Percentiles rank a stretch among this genome's conserved stretches.
phyloP scores from a whole-genome alignment of 1,284 basidiomycete genomes.

The Moesziomyces globuligerus region DNA sequence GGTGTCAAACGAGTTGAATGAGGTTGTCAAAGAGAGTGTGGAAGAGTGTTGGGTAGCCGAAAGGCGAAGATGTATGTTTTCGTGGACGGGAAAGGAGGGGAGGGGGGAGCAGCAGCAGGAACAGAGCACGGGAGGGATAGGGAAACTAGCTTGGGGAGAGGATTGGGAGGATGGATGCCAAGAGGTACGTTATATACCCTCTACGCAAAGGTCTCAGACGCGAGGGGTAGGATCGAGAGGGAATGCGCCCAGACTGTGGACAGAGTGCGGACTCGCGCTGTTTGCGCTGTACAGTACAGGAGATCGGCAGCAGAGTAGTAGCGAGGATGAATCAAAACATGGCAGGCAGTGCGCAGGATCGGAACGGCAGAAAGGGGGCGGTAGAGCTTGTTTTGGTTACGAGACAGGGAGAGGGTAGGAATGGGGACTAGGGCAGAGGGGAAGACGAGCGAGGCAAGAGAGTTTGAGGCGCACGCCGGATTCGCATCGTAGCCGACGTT shows the following conservation, averaged over 20 bases:
- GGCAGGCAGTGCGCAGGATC: slow-evolving; percentile 9
- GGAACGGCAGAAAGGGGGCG: neutral
- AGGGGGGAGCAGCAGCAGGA: slow-evolving; percentile 39
- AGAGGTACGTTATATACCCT: slow-evolving; percentile 28
- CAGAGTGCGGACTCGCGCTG: no score
- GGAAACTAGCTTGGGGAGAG: slow-evolving; percentile 43
- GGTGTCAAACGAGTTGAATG: slow-evolving; percentile 11
- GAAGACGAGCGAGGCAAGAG: neutral
- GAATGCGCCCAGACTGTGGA: neutral
- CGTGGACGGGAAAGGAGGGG: slow-evolving; percentile 14
- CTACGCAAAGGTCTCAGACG: slow-evolving; percentile 3
- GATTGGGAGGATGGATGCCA: slow-evolving; percentile 1
- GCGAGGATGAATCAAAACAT: slow-evolving; percentile 34
- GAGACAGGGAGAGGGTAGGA: no score
- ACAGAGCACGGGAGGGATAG: slow-evolving; percentile 16
- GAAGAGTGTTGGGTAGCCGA: slow-evolving; percentile 5
- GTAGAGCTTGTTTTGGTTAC: slow-evolving; percentile 14
- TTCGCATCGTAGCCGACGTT: slow-evolving; percentile 44
- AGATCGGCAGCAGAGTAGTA: neutral
- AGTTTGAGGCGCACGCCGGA: slow-evolving; percentile 19
- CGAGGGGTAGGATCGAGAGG: slow-evolving; percentile 13
- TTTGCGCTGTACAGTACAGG: no score
- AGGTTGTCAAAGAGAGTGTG: slow-evolving; percentile 19
- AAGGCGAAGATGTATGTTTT: slow-evolving; percentile 12
- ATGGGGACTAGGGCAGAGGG: neutral